Percentiles rank a stretch among this genome's conserved stretches.
phyloP scores from a whole-genome alignment of 345 rosid genomes.

The Hibiscus trionum region DNA sequence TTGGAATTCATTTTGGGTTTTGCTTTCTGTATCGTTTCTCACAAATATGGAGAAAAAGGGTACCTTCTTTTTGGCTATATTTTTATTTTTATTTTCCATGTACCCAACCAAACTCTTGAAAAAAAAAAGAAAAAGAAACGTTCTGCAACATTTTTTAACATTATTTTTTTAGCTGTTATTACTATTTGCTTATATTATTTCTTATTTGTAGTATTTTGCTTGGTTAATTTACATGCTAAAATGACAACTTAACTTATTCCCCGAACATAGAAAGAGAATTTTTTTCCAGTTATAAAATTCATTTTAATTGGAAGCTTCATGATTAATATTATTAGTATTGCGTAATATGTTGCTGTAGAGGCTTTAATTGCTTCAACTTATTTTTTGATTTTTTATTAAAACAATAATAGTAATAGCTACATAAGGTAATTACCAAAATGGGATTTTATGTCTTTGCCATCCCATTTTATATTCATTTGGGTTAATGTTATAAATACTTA shows the following conservation, averaged over 20 bases:
- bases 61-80: neutral
- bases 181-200: neutral
- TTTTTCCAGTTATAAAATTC: constrained; percentile 5
- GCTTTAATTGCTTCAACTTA: constrained; percentile 2
- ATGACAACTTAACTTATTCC: constrained; percentile 1
- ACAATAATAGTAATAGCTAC: neutral
- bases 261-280: neutral
- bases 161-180: neutral
- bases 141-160: neutral
- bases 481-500: neutral
- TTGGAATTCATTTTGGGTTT: neutral
- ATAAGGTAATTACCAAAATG: neutral
- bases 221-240: constrained; percentile 1
- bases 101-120: constrained; percentile 1
- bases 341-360: neutral
- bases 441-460: neutral
- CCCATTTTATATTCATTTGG: neutral
- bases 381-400: neutral
- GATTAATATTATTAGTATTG: neutral
- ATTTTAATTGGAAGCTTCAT: neutral
- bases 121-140: neutral
- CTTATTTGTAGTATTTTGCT: neutral
- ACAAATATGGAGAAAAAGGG: neutral
- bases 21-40: neutral
- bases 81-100: constrained; percentile 18